Evolutionary conservation across 1,284 basidiomycete species (phyloP), one percentile per base, ranked within the genome.

Genomic region (Ceratobasidium sp.): DNA sequence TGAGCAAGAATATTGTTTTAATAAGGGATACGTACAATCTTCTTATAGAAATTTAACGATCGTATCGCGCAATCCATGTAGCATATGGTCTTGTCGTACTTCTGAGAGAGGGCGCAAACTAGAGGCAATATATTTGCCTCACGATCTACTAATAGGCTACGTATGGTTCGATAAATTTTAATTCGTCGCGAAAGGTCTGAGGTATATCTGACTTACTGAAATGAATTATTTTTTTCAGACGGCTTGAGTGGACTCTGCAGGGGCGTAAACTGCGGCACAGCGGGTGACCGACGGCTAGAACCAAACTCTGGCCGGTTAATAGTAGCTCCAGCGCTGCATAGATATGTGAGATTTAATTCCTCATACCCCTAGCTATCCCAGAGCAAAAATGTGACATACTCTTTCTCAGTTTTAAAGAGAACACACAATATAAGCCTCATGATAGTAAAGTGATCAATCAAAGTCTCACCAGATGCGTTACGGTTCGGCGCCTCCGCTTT

Each of bases 91-190:
- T 67, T 67, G 24, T 56, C n/a, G n/a, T 36, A 56, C 7, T 22
- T 4, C 15, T 45, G 41, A 3, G 65, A 6, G 29, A 67, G 31
- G 5, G 33, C 51, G 15, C 51, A 67, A 27, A 56, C 65, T 2
- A 29, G 15, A 3, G 53, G 31, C n/a, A 67, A 33, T 5, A 67
- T 24, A 45, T 67, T 41, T 33, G 53, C 36, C 36, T 67, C 65
- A 27, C 2, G 27, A 19, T 24, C 5, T 4, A 67, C 65, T 19
- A 56, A 44, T 15, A 56, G 15, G 22, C 50, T 54, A 14, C 48
- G 33, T n/a, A 50, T 22, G 14, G 47, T 1, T 45, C 9, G 24
- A 2, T 47, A 22, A 6, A 8, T 41, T 41, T 41, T 11, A 54
- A 15, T 5, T 19, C 6, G 14, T 33, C n/a, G 11, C 5, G 48